Evolutionary conservation across 768 basidiomycete species (phyloP).

Genomic region (Mycena crocata): DNA sequence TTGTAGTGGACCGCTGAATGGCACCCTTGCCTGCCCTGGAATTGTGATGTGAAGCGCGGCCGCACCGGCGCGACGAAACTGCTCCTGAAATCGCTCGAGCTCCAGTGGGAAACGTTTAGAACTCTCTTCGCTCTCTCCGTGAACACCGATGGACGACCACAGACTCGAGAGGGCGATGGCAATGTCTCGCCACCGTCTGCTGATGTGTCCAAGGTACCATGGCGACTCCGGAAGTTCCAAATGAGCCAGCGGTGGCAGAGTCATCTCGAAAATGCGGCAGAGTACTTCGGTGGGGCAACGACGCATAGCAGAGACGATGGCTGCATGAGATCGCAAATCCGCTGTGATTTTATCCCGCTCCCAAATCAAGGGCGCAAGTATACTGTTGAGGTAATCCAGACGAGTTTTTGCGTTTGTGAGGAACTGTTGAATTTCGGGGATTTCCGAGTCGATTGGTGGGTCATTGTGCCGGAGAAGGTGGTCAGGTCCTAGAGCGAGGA

Average conservation of each 20-base stretch:
- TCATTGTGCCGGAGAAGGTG: not conserved
- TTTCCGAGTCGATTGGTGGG: not conserved
- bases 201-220: not conserved
- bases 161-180: not conserved
- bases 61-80: not conserved
- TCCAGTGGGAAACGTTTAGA: not conserved
- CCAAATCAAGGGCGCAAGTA: not conserved
- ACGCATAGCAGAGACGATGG: not conserved
- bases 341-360: not conserved
- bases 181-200: not conserved
- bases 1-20: not conserved
- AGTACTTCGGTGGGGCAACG: not conserved
- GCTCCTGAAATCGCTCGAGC: not conserved
- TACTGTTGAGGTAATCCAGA: not conserved
- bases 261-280: not conserved
- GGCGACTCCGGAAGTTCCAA: not conserved
- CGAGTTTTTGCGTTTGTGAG: not conserved
- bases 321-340: not conserved
- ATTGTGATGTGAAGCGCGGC: not conserved
- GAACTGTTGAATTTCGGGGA: not conserved
- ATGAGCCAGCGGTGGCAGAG: not conserved
- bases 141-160: slow-evolving; percentile 2
- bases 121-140: too few species aligned
- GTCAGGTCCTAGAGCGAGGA: too few species aligned
- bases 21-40: too few species aligned